phyloP scores from a whole-genome alignment of 306 rosid genomes.

The Citrullus amarus region DNA sequence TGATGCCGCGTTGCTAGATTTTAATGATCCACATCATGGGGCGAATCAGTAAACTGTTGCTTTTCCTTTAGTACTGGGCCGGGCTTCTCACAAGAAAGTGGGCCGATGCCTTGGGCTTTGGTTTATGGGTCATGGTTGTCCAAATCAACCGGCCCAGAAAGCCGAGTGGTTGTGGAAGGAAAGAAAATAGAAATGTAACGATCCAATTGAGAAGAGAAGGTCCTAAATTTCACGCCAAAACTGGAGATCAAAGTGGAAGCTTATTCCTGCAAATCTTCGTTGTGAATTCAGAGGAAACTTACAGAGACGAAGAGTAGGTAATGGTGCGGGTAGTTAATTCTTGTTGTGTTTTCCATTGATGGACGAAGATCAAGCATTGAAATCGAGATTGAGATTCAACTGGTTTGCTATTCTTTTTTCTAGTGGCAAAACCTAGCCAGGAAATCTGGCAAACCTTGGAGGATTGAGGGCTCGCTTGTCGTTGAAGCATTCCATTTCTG shows the following conservation, averaged over 20 bases:
- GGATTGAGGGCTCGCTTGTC: slow-evolving; percentile 33
- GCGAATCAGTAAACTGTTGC: too few species aligned
- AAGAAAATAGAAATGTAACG: not conserved
- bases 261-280: not conserved
- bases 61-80: not conserved
- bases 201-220: not conserved
- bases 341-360: slow-evolving; percentile 1
- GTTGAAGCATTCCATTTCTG: slow-evolving; percentile 19
- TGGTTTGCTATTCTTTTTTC: not conserved
- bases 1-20: too few species aligned
- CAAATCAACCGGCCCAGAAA: not conserved
- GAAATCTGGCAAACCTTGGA: slow-evolving; percentile 32
- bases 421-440: not conserved
- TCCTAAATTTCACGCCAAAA: slow-evolving; percentile 3
- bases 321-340: not conserved
- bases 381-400: not conserved
- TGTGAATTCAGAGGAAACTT: not conserved
- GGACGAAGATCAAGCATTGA: not conserved
- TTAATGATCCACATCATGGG: not conserved
- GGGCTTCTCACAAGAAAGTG: not conserved
- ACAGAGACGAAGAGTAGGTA: not conserved
- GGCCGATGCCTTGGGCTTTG: not conserved
- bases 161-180: not conserved
- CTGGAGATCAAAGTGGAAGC: not conserved
- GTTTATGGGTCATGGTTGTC: not conserved